Evolutionary conservation across 1,284 basidiomycete genomes (phyloP).

Genomic region (Austropuccinia psidii): DNA sequence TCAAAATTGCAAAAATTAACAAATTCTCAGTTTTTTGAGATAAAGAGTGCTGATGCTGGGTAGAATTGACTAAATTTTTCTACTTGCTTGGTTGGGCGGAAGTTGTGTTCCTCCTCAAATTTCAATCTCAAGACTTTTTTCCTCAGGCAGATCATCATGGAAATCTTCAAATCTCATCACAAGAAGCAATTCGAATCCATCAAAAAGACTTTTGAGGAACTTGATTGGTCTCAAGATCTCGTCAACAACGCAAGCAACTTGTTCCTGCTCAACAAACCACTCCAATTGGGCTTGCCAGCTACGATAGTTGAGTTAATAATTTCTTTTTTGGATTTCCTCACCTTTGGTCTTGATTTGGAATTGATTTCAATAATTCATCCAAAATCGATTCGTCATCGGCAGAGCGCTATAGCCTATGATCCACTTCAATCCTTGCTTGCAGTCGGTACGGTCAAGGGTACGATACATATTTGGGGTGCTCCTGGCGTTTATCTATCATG

Average conservation of each 20-base stretch:
- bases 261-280: constrained; percentile 12
- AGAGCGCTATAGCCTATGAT: constrained; percentile 49
- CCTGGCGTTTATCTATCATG: constrained; percentile 56
- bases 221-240: constrained; percentile 20
- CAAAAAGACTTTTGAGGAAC: background rate
- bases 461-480: constrained; percentile 59
- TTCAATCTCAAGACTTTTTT: too few species aligned
- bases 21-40: too few species aligned
- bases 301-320: background rate
- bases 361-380: background rate
- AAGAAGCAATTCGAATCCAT: background rate
- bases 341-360: background rate
- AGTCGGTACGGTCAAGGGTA: constrained; percentile 57
- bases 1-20: too few species aligned
- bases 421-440: constrained; percentile 66
- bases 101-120: too few species aligned
- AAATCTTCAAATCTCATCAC: constrained; percentile 1
- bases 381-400: background rate
- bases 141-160: too few species aligned
- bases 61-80: too few species aligned
- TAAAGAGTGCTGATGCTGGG: too few species aligned
- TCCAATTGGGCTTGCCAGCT: constrained; percentile 20
- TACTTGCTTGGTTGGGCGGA: too few species aligned
- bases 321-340: background rate
- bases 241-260: background rate